Conservation (phyloP, 148 eudicot species). For the Cornus controversa region DNA sequence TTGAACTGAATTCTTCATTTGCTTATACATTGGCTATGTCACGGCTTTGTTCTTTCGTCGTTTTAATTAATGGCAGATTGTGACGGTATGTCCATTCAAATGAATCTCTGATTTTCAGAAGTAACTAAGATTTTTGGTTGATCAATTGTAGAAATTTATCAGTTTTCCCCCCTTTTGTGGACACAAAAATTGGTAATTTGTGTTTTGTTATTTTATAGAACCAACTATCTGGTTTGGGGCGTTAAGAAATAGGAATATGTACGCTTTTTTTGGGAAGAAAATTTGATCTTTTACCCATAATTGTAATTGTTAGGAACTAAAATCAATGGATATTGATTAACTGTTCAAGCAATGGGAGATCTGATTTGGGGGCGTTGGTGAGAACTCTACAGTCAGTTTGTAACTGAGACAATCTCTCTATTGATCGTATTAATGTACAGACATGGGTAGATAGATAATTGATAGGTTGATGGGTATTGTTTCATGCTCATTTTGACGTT, state of each 20-base stretch:
- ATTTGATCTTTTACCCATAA: background rate
- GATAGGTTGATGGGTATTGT: background rate
- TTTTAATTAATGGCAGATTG: too few relatives aligned
- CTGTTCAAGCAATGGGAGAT: background rate
- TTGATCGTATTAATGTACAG: background rate
- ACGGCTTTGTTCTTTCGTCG: background rate
- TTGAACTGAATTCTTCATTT: background rate
- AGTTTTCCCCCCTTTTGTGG: too few relatives aligned
- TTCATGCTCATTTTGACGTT: background rate
- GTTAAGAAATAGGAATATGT: too few relatives aligned
- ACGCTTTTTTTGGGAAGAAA: too few relatives aligned
- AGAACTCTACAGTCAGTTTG: background rate
- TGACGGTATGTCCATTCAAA: background rate
- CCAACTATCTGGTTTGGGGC: background rate
- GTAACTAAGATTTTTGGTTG: background rate
- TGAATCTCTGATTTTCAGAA: background rate
- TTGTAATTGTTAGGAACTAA: background rate
- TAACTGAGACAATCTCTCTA: background rate
- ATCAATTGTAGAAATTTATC: too few relatives aligned
- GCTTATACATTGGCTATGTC: background rate
- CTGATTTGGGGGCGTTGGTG: background rate
- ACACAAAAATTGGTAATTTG: too few relatives aligned
- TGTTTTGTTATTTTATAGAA: too few relatives aligned
- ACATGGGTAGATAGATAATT: background rate
- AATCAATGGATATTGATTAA: too few relatives aligned